phyloP scores from a whole-genome alignment of 345 rosid genomes.

The Reutealis trisperma region DNA sequence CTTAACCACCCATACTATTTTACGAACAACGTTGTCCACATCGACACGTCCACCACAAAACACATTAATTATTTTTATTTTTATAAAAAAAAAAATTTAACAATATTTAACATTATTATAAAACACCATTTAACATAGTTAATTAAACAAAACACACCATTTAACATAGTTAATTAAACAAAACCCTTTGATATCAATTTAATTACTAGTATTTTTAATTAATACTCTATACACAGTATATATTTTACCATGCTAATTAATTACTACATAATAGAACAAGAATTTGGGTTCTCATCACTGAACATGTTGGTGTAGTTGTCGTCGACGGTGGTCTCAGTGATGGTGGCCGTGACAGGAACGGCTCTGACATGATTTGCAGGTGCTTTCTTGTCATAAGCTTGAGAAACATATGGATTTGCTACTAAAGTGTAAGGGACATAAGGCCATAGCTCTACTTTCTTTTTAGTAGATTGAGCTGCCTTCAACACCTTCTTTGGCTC shows the following conservation, averaged over 20 bases:
- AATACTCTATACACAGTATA: background rate
- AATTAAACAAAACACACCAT: too few relatives aligned
- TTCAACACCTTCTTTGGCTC: constrained; percentile 63
- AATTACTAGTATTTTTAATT: too few relatives aligned
- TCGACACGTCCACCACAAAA: background rate
- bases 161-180: too few relatives aligned
- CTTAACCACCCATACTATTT: constrained; percentile 1
- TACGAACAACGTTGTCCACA: background rate
- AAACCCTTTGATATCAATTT: too few relatives aligned
- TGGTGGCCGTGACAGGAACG: constrained; percentile 48
- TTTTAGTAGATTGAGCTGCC: constrained; percentile 79
- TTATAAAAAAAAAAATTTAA: too few relatives aligned
- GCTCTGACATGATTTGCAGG: constrained; percentile 73
- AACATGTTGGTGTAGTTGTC: constrained; percentile 62
- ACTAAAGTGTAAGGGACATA: constrained; percentile 76
- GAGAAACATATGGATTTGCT: constrained; percentile 69
- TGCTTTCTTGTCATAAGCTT: constrained; percentile 92
- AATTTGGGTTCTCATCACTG: constrained; percentile 81
- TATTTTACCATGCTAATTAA: too few relatives aligned
- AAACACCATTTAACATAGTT: too few relatives aligned
- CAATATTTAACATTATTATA: too few relatives aligned
- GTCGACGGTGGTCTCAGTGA: constrained; percentile 62
- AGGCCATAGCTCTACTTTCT: constrained; percentile 93
- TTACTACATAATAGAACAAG: constrained; percentile 71
- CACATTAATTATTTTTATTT: too few relatives aligned